Conservation (phyloP, 1,284 basidiomycete species). For the Pisolithus thermaeus region DNA sequence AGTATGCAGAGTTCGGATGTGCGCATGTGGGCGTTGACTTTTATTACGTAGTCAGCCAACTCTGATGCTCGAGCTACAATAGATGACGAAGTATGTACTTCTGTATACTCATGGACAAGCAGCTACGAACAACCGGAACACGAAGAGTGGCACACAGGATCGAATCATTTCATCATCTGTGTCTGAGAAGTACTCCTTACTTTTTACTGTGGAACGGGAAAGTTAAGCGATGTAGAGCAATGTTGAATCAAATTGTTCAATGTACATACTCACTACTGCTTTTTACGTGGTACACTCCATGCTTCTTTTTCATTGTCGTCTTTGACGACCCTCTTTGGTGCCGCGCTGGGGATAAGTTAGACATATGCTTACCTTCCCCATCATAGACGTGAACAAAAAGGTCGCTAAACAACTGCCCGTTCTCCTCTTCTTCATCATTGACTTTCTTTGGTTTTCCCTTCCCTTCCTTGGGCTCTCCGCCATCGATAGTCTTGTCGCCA, state of each 20-base stretch:
- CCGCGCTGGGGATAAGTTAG: constrained; percentile 35
- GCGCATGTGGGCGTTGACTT: too few relatives aligned
- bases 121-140: background rate
- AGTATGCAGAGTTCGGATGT: too few relatives aligned
- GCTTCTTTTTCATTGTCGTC: constrained; percentile 72
- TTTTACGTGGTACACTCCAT: constrained; percentile 50
- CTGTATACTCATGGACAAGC: background rate
- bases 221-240: background rate
- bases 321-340: constrained; percentile 61
- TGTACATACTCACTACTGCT: constrained; percentile 57
- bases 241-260: background rate
- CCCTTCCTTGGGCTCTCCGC: constrained; percentile 41
- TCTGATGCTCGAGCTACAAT: too few relatives aligned
- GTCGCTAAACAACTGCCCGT: constrained; percentile 63
- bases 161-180: constrained; percentile 66
- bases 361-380: constrained; percentile 3
- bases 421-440: constrained; percentile 35
- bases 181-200: constrained; percentile 72
- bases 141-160: constrained; percentile 4
- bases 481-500: constrained; percentile 48
- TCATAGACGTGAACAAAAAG: constrained; percentile 17
- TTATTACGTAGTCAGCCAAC: too few relatives aligned
- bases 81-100: too few relatives aligned
- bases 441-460: constrained; percentile 44
- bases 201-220: constrained; percentile 48